Percentiles rank a stretch among this genome's conserved stretches.
phyloP scores from a whole-genome alignment of 2,329 filamentous ascomycete genomes.

The Colletotrichum tanaceti region DNA sequence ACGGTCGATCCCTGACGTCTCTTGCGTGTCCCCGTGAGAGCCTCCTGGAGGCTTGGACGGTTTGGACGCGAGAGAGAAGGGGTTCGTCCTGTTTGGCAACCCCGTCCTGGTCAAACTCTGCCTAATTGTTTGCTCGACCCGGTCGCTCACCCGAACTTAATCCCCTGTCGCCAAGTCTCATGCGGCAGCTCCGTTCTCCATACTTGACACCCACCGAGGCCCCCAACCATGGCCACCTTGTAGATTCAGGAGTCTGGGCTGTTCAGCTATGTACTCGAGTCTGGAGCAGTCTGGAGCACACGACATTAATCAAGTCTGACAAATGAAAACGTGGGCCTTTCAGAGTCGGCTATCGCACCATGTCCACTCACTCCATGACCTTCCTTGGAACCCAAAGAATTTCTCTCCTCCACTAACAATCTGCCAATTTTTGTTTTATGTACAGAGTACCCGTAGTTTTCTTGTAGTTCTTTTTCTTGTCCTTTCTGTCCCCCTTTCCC shows the following conservation, averaged over 20 bases:
- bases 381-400: no score
- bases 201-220: not conserved
- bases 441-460: no score
- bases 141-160: slow-evolving; percentile 23
- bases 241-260: slow-evolving; percentile 5
- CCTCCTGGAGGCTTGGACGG: not conserved
- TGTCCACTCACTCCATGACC: no score
- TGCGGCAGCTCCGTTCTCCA: slow-evolving; percentile 21
- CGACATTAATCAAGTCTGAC: slow-evolving; percentile 9
- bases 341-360: not conserved
- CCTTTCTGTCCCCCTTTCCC: no score
- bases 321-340: not conserved
- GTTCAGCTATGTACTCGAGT: slow-evolving; percentile 10
- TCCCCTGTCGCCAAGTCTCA: slow-evolving; percentile 25
- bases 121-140: slow-evolving; percentile 22
- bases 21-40: not conserved
- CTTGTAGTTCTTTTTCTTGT: no score
- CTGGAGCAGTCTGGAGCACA: slow-evolving; percentile 11
- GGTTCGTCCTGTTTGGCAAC: slow-evolving; percentile 26
- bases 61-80: not conserved
- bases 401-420: no score
- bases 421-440: no score
- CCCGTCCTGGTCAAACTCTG: slow-evolving; percentile 6
- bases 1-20: slow-evolving; percentile 18
- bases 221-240: slow-evolving; percentile 17